Evolutionary conservation across 768 basidiomycete species (phyloP).

Genomic region (Gelatoporia subvermispora): DNA sequence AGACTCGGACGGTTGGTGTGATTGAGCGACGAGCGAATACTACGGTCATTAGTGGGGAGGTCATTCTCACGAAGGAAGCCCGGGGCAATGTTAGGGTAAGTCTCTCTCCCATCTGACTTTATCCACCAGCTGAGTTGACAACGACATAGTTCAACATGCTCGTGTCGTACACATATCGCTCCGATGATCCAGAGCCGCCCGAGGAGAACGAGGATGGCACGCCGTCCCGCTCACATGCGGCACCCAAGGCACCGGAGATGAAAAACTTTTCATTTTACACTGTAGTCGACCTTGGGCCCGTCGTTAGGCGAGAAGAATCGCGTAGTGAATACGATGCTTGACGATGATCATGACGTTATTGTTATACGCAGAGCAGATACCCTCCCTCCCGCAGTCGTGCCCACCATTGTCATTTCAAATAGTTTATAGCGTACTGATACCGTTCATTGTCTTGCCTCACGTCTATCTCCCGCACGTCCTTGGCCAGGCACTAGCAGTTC

Average conservation of each 20-base stretch:
- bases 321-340: neutral
- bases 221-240: slow-evolving; percentile 27
- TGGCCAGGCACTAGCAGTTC: too few relatives aligned
- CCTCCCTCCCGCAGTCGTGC: too few relatives aligned
- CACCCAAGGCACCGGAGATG: slow-evolving; percentile 57
- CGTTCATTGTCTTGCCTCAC: too few relatives aligned
- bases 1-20: slow-evolving; percentile 64
- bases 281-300: slow-evolving; percentile 71
- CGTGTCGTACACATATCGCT: slow-evolving; percentile 89
- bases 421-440: too few relatives aligned
- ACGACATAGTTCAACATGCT: slow-evolving; percentile 81
- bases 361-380: too few relatives aligned
- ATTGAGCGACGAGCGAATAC: slow-evolving; percentile 88
- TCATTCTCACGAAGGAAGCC: slow-evolving; percentile 78
- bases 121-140: neutral
- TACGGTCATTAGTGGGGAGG: slow-evolving; percentile 84
- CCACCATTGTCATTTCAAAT: too few relatives aligned
- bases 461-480: too few relatives aligned
- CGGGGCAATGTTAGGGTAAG: slow-evolving; percentile 75
- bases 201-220: slow-evolving; percentile 42
- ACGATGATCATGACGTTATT: too few relatives aligned
- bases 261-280: slow-evolving; percentile 91
- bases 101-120: slow-evolving; percentile 2
- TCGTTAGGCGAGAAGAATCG: slow-evolving; percentile 56
- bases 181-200: slow-evolving; percentile 76